Conservation (phyloP, 345 rosid species). For the Populus tremula region DNA sequence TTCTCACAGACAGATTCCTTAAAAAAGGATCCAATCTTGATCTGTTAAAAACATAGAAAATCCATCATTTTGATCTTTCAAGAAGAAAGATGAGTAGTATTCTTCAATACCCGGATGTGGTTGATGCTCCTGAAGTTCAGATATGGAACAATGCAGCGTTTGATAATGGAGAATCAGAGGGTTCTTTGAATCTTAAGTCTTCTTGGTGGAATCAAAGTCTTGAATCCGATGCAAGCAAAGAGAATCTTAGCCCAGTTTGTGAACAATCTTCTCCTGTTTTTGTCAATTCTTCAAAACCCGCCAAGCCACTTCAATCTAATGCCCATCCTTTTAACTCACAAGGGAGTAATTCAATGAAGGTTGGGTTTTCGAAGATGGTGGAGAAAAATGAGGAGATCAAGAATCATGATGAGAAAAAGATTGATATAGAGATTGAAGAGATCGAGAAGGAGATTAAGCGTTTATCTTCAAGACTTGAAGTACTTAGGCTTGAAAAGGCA, state of each 20-base stretch:
- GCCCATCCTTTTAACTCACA: conserved; percentile 21
- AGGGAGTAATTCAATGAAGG: conserved; percentile 26
- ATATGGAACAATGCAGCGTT: conserved; percentile 92
- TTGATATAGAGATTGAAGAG: conserved; percentile 76
- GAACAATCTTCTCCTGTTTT: conserved; percentile 25
- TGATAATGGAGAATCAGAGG: conserved; percentile 64
- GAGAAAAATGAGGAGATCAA: conserved; percentile 27
- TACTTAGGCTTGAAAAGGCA: conserved; percentile 69
- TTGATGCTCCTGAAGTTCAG: conserved; percentile 53
- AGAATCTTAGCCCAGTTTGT: conserved; percentile 42
- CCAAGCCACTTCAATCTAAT: conserved; percentile 38
- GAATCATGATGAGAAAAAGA: conserved; percentile 40
- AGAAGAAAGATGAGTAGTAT: conserved; percentile 46
- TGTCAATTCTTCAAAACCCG: conserved; percentile 27
- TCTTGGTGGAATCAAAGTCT: conserved; percentile 58
- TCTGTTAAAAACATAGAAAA: not conserved
- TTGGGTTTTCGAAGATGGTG: conserved; percentile 18
- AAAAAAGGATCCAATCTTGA: not conserved
- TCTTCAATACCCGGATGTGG: conserved; percentile 43
- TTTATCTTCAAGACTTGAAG: conserved; percentile 61
- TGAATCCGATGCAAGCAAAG: conserved; percentile 60
- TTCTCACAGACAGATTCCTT: not conserved
- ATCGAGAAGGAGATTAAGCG: conserved; percentile 73
- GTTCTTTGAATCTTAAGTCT: conserved; percentile 33
- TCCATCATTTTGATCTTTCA: not conserved